These are phyloP conservation scores for Hsuehochloa calcarea DNA, from an alignment of 176 grass and related monocot genomes.

Conservation along the genomic window DNA sequence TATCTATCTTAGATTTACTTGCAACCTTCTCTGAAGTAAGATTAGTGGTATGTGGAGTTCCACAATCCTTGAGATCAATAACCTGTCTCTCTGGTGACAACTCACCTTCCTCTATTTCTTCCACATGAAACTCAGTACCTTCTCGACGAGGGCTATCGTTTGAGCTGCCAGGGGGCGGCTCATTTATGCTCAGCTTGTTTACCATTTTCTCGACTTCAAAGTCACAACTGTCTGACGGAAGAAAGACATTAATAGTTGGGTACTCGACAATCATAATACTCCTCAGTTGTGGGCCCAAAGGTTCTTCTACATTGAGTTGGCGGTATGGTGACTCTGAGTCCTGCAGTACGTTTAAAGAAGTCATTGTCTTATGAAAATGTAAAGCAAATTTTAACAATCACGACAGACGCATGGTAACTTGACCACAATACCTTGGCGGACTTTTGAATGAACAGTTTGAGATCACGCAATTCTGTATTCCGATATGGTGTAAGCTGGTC, in stretches of 20 bases:
- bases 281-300: constrained; percentile 58
- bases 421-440: constrained; percentile 60
- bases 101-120: constrained; percentile 94
- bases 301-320: constrained; percentile 55
- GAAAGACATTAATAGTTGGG: constrained; percentile 79
- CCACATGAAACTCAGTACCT: constrained; percentile 63
- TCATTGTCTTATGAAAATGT: neutral
- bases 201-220: constrained; percentile 57
- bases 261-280: constrained; percentile 61
- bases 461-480: constrained; percentile 45
- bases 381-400: constrained; percentile 2
- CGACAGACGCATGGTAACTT: constrained; percentile 11
- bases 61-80: constrained; percentile 57
- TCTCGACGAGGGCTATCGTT: constrained; percentile 23
- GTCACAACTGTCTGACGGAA: constrained; percentile 64
- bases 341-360: constrained; percentile 36
- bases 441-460: constrained; percentile 83
- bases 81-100: constrained; percentile 53
- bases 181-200: constrained; percentile 30
- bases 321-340: constrained; percentile 52
- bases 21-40: constrained; percentile 11
- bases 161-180: constrained; percentile 5
- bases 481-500: constrained; percentile 70
- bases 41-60: constrained; percentile 20
- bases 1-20: neutral